Percentiles rank a stretch among this genome's conserved stretches.
phyloP scores from a whole-genome alignment of 352 stramenopile species.

The Peronospora destructor region DNA sequence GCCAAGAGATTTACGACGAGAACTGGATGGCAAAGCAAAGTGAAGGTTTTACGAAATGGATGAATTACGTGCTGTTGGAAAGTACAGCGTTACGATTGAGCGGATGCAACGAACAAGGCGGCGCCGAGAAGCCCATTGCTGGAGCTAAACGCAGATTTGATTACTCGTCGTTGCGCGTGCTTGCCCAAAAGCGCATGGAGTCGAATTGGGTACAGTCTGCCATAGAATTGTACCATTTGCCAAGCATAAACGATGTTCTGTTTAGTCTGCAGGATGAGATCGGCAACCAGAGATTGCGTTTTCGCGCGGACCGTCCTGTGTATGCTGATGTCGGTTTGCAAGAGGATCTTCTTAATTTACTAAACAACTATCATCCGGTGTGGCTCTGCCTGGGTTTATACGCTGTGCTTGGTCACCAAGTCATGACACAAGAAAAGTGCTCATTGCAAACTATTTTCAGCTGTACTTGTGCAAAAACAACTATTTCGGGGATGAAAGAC shows the following conservation, averaged over 20 bases:
- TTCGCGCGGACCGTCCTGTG: conserved; percentile 82
- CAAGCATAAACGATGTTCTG: conserved; percentile 46
- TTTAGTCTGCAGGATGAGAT: conserved; percentile 73
- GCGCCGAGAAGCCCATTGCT: conserved; percentile 7
- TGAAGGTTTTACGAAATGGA: conserved; percentile 79
- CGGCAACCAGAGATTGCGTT: conserved; percentile 57
- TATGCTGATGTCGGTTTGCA: conserved; percentile 88
- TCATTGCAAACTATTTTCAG: conserved; percentile 48
- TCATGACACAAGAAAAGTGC: conserved; percentile 54
- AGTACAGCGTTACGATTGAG: conserved; percentile 36
- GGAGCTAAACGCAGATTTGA: conserved; percentile 32
- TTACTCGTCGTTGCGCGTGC: conserved; percentile 61
- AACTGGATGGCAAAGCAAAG: conserved; percentile 80
- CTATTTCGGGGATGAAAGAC: conserved; percentile 15
- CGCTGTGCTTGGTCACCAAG: conserved; percentile 65
- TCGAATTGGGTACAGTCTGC: conserved; percentile 51
- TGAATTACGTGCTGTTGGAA: conserved; percentile 80
- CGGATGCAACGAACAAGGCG: conserved; percentile 11
- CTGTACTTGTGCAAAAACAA: conserved; percentile 11
- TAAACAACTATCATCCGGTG: conserved; percentile 89
- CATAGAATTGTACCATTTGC: conserved; percentile 50
- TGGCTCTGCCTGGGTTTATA: conserved; percentile 89
- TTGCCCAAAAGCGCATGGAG: conserved; percentile 71
- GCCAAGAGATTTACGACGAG: conserved; percentile 59
- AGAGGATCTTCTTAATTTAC: conserved; percentile 70